A percentile compares a stretch with the other conserved stretches of the same genome.
Conservation (phyloP, 805 yeast species). For the Candida methanosorbosa region DNA sequence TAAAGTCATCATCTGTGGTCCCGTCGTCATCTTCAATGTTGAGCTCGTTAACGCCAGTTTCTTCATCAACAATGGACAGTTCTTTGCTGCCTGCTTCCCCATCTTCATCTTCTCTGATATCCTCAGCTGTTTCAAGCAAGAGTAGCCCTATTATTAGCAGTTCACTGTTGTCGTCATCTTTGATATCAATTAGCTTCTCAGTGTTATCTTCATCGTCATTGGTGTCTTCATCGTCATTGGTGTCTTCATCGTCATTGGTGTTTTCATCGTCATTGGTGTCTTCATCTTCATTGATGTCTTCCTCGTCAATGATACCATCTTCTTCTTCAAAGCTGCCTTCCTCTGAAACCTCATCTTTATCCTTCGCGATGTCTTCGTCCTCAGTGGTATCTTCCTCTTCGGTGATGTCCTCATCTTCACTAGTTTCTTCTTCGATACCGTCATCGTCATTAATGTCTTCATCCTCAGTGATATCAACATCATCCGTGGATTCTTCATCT, state of each 20-base stretch:
- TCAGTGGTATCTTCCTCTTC: not conserved
- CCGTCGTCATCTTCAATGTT: no score
- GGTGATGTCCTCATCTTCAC: not conserved
- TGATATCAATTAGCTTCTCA: conserved; percentile 2
- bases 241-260: conserved; percentile 2
- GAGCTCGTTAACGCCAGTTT: no score
- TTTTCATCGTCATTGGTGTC: not conserved
- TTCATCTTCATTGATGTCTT: not conserved
- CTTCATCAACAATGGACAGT: no score
- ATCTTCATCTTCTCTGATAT: no score
- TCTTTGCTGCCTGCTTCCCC: no score
- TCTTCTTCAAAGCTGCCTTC: no score
- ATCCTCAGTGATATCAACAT: not conserved
- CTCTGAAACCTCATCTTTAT: not conserved
- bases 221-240: conserved; percentile 2
- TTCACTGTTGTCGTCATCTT: not conserved
- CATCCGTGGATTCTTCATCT: not conserved
- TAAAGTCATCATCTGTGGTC: no score
- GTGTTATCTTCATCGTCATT: conserved; percentile 2
- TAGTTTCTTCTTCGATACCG: not conserved
- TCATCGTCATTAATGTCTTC: conserved; percentile 1
- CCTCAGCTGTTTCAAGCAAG: no score
- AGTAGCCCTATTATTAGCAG: no score
- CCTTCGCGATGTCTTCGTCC: not conserved
- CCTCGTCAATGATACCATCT: no score